phyloP scores from a whole-genome alignment of 163 green algal genomes.

The Scenedesmus sp. region DNA sequence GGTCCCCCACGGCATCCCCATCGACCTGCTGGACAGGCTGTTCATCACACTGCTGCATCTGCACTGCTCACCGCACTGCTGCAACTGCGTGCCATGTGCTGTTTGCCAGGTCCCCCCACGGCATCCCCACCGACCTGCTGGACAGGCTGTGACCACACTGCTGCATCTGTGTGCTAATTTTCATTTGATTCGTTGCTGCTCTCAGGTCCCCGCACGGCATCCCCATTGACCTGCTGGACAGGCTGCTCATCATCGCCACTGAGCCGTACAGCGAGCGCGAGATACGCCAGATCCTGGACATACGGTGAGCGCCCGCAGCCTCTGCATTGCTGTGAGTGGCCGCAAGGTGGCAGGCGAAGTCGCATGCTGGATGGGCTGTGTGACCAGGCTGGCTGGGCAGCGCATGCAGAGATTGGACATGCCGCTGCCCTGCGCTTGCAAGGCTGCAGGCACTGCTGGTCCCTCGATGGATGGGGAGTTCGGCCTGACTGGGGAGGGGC shows the following conservation, averaged over 20 bases:
- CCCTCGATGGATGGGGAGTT: neutral
- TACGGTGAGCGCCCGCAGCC: constrained; percentile 71
- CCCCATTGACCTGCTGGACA: constrained; percentile 98
- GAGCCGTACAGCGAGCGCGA: constrained; percentile 94
- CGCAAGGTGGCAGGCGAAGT: too few species aligned
- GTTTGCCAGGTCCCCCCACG: constrained; percentile 80
- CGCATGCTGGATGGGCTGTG: neutral
- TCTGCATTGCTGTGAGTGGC: neutral
- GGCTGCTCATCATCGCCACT: constrained; percentile 92
- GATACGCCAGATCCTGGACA: constrained; percentile 95
- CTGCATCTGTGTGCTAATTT: neutral
- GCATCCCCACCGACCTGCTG: constrained; percentile 98
- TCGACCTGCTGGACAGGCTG: constrained; percentile 93
- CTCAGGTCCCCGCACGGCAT: constrained; percentile 91
- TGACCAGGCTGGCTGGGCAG: too few species aligned
- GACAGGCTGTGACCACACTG: constrained; percentile 62
- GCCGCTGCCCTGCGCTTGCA: neutral
- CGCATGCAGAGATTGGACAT: too few species aligned
- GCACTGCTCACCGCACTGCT: neutral
- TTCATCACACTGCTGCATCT: neutral
- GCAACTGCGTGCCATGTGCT: neutral
- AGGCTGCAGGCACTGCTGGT: neutral
- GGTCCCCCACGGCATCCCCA: constrained; percentile 97
- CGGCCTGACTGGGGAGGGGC: too few species aligned
- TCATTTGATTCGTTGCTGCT: constrained; percentile 10